phyloP scores from a whole-genome alignment of 2,329 filamentous ascomycete genomes.

The Parastagonospora nodorum region DNA sequence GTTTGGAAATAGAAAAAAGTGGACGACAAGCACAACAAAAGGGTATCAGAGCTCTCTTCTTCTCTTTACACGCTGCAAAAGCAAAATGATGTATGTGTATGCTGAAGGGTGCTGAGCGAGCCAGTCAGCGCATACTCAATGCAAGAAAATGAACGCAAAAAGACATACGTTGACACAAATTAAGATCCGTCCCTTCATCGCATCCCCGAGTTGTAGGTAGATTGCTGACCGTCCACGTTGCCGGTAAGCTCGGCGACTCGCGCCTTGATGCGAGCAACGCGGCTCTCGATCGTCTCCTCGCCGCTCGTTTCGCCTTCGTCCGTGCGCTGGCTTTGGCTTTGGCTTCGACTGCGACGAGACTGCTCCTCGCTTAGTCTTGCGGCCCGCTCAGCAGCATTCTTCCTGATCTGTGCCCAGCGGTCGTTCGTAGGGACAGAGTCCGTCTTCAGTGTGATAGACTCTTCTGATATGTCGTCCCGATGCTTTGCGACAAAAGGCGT shows the following conservation, averaged over 20 bases:
- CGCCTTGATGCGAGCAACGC: conserved; percentile 96
- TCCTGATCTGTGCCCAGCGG: conserved; percentile 93
- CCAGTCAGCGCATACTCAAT: not conserved
- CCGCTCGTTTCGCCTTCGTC: conserved; percentile 92
- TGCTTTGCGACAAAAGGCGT: conserved; percentile 19
- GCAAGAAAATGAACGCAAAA: too few species aligned
- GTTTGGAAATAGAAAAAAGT: too few species aligned
- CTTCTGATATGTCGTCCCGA: conserved; percentile 48
- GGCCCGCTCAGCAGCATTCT: conserved; percentile 87
- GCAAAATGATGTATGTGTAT: conserved; percentile 11
- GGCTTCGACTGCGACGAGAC: conserved; percentile 59
- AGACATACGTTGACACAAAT: conserved; percentile 22
- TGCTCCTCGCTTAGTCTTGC: conserved; percentile 70
- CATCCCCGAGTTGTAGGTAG: conserved; percentile 7
- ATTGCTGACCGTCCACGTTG: conserved; percentile 37
- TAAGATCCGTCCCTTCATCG: conserved; percentile 17
- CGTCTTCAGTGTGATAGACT: conserved; percentile 47
- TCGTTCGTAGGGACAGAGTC: conserved; percentile 61
- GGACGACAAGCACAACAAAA: conserved; percentile 23
- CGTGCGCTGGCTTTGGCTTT: conserved; percentile 61
- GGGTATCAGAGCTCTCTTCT: conserved; percentile 35
- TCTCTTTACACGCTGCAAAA: conserved; percentile 25
- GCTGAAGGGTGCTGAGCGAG: conserved; percentile 11
- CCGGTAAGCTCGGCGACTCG: conserved; percentile 92
- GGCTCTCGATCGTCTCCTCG: conserved; percentile 95